Evolutionary conservation across 2,329 filamentous ascomycete genomes (phyloP).

Genomic region (Fusarium nanum): DNA sequence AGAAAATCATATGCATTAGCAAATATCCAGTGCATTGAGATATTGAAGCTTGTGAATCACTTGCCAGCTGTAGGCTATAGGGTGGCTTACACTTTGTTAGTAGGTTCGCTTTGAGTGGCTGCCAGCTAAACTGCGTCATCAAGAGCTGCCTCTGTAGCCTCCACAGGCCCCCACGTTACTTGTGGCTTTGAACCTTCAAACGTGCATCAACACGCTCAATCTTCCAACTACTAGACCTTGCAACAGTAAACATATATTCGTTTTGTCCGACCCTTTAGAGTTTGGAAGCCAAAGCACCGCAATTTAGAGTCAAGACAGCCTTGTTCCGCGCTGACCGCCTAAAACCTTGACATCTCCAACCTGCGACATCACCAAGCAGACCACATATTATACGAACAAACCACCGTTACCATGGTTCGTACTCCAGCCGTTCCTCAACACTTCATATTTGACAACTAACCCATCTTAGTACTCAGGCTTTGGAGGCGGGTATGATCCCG

Average conservation of each 20-base stretch:
- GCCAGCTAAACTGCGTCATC: conserved; percentile 51
- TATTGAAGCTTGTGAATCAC: background rate
- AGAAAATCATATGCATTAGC: background rate
- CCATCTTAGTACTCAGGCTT: conserved; percentile 52
- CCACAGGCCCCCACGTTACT: conserved; percentile 39
- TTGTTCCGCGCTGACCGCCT: conserved; percentile 34
- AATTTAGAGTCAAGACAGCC: no score
- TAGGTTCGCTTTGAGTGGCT: conserved; percentile 4
- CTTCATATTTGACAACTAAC: background rate
- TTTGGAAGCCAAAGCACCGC: background rate
- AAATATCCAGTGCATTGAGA: background rate
- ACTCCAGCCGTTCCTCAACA: background rate
- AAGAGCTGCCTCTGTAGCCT: conserved; percentile 48
- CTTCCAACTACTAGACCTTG: conserved; percentile 19
- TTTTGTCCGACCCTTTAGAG: background rate
- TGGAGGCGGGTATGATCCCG: conserved; percentile 59
- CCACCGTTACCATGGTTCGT: conserved; percentile 39
- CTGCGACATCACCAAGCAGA: conserved; percentile 18
- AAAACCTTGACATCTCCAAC: background rate
- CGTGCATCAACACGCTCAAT: conserved; percentile 25
- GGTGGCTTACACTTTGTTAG: background rate
- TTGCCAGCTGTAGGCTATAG: background rate
- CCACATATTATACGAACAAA: conserved; percentile 1
- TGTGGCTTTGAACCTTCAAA: conserved; percentile 25
- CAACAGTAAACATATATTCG: background rate